Conservation (phyloP, 2,329 filamentous ascomycete genomes). For the Colletotrichum sp. region DNA sequence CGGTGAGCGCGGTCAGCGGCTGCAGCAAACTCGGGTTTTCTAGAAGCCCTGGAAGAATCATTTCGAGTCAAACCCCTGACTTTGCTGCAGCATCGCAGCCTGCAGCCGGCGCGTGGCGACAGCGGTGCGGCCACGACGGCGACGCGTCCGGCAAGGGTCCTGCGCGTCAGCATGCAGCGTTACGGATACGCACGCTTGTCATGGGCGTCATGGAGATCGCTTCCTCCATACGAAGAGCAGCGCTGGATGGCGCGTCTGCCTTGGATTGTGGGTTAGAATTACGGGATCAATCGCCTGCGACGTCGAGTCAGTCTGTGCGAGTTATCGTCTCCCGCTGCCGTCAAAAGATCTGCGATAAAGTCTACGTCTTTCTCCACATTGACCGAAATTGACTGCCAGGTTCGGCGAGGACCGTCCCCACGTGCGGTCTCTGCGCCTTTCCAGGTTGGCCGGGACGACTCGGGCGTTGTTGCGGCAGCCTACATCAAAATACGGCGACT, state of each 20-base stretch:
- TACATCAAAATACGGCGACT: neutral
- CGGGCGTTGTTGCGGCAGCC: neutral
- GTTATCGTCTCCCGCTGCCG: neutral
- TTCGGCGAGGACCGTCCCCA: neutral
- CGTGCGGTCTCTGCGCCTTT: slow-evolving; percentile 1
- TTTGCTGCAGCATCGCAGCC: neutral
- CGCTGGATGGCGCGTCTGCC: neutral
- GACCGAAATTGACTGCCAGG: slow-evolving; percentile 3
- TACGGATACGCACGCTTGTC: neutral
- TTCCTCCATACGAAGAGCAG: neutral
- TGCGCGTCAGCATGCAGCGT: neutral
- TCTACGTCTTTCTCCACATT: neutral
- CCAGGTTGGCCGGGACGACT: neutral
- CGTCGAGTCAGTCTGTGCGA: slow-evolving; percentile 1
- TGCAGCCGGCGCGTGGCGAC: neutral
- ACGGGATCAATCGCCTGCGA: slow-evolving; percentile 5
- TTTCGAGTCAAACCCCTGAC: neutral
- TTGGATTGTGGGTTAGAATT: neutral
- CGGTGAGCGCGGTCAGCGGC: neutral
- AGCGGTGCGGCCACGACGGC: neutral
- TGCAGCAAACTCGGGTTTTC: neutral
- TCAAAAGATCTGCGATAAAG: neutral
- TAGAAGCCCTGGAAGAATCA: slow-evolving; percentile 11
- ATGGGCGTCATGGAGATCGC: neutral
- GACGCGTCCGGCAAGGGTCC: neutral